Evolutionary conservation across 2,329 filamentous ascomycete genomes (phyloP), one percentile per base, ranked within the genome.

Genomic region (Colletotrichum siamense): DNA sequence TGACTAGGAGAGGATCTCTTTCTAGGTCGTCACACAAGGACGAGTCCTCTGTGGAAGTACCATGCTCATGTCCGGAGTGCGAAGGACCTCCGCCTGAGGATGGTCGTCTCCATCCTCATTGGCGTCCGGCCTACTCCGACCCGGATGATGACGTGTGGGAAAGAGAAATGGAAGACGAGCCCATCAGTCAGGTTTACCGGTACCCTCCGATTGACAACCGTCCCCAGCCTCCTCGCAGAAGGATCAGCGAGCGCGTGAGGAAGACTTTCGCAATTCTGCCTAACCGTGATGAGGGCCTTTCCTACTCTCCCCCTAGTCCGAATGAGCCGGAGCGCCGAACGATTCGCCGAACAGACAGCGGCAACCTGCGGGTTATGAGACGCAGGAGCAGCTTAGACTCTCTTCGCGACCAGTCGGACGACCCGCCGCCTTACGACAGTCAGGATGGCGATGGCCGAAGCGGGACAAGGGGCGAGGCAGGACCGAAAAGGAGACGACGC

Each of bases 211-310:
- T 89, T 71, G 88, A 90, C 74, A 88, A 89, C 74, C 87, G 89
- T 39, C 88, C 88, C 1, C 78, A 78, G 10, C 82, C 79, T 26
- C 87, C 87, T 4, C 87, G 87, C 49, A 84, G 88, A 70, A 90
- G 87, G 73, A 81, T 93, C 16, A 91, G 89, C 77, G 83, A 86
- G 39, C 89, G 87, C 36, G 83, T 92, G 84, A 91, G 90, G 83
- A 86, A 87, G 44, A 93, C 91, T 0, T 92, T 93, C 84, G 88
- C 91, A 15, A 92, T 93, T 32, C 80, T 93, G 64, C 91, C 92
- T 1, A 78, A 87, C n/a, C 84, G 86, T 4, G 85, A 88, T 28
- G 84, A 86, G 34, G 81, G 85, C 57, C 82, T 85, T 65, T 63
- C 59, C 18, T 81, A 81, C 36, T 71, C 78, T 76, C 5, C 74